Evolutionary conservation across 768 basidiomycete genomes (phyloP), one percentile per base, ranked within the genome.

Genomic region (Agaricus blazei): DNA sequence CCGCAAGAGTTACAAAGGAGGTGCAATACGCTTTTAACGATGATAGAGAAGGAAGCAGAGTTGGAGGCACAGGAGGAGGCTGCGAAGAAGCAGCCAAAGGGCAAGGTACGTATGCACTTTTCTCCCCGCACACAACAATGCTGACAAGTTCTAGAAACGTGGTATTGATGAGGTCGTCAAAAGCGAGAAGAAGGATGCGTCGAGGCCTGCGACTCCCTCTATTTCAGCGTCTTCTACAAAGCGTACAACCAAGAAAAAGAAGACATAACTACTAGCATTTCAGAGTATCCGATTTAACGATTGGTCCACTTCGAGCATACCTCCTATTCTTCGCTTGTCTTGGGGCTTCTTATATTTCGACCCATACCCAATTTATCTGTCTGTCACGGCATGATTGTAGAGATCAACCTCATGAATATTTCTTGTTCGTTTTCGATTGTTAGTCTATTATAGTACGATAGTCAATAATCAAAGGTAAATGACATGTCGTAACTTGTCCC

Each of bases 21-120:
- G 52, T 97, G 93, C 63, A 87, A 87, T 62, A 97, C 96, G 2
- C 67, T 98, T 37, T 64, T 97, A 27, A 77, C 84, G 9, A 91
- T 97, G 83, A 90, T 99, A 58, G 87, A 92, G 73, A 96, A 95
- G 75, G 96, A 98, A 69, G 87, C 85, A n/a, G 80, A 81, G 65
- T 72, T 75, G 45, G 79, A 82, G 48, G 78, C 81, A 57, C 82
- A 83, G 36, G 87, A 89, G 66, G 85, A 87, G 62, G 79, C 78
- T 3, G 85, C 81, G 68, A 69, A 76, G 29, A 87, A 84, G 63
- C 77, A 79, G 2, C 70, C 74, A 1, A 81, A 84, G 65, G 80
- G 84, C 41, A 90, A 90, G 80, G 87, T 87, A 43, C 3, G 80
- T 53, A 7, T 34, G 5, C 11, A 3, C 1, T 34, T 11, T 11